Evolutionary conservation across 345 rosid species (phyloP), one percentile per base, ranked within the genome.

Genomic region (Arabis alpina): DNA sequence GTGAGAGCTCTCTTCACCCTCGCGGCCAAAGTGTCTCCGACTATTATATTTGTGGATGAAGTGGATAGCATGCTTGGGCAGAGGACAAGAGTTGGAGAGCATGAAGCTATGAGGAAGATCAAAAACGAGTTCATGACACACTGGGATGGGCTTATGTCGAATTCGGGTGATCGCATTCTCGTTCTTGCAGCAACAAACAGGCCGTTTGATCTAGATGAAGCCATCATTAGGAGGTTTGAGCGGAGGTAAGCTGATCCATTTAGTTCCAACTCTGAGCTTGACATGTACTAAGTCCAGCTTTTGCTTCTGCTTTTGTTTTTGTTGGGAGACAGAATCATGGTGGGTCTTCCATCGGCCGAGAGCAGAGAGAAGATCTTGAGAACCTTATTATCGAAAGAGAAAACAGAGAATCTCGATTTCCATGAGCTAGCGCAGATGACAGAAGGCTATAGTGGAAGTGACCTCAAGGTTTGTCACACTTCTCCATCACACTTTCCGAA

Each of bases 51-150:
- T 44, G 92, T 95, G 72, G 99, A 95, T 68, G 98, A 95, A 80
- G 99, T 95, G 60, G 99, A 95, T 77, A 95, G 99, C 76, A 92
- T 95, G 99, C 86, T 95, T 59, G 99, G 99, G 60, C 99, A 95
- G 77, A 80, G 97, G 74, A 88, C 98, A 10, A 82, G 98, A 79
- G 90, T 84, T 66, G 97, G 98, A 40, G 99, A 95, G 87, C 99
- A 95, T 66, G 98, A 95, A 82, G 98, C 99, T 7, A 95, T 92
- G 99, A 79, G 97, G 63, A 95, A 92, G 82, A 95, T 92, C 3
- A 92, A 95, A 75, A 95, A 95, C 13, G 98, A 95, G 81, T 95
- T 95, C 83, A 95, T 92, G 99, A 70, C 96, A 2, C 99, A 92
- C 61, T 95, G 99, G 99, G 99, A 95, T 82, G 99, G 98, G 49